Conservation (phyloP, 2,329 filamentous ascomycete species). For the Beauveria sp. region DNA sequence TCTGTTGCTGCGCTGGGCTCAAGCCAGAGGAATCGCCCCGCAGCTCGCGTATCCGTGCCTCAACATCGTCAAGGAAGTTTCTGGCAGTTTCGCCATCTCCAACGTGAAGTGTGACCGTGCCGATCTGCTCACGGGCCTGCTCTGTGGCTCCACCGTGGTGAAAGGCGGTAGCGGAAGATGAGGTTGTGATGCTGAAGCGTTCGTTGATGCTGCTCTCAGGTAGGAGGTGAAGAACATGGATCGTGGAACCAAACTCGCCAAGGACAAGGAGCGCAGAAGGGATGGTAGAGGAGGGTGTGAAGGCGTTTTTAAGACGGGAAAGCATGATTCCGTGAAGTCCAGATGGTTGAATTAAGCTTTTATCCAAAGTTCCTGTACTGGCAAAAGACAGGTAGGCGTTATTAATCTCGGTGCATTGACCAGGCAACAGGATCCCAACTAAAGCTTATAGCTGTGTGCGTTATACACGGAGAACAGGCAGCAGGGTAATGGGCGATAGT, state of each 20-base stretch:
- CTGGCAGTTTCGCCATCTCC: constrained; percentile 6
- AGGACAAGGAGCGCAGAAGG: constrained; percentile 7
- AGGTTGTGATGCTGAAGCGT: neutral
- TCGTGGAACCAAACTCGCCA: neutral
- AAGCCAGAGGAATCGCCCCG: neutral
- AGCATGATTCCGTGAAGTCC: neutral
- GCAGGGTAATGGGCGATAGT: too few relatives aligned
- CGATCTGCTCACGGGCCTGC: constrained; percentile 2
- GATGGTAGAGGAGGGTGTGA: neutral
- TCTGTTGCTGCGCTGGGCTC: neutral
- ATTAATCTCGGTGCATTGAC: too few relatives aligned
- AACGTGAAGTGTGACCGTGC: constrained; percentile 1
- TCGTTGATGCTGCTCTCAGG: neutral
- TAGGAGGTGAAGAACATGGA: constrained; percentile 1
- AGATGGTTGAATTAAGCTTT: neutral
- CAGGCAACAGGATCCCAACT: too few relatives aligned
- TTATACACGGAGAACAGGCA: too few relatives aligned
- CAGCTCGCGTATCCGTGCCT: neutral
- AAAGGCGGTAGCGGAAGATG: neutral
- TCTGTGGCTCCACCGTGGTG: neutral
- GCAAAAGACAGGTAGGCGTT: too few relatives aligned
- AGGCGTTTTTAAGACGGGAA: neutral
- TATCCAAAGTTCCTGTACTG: neutral
- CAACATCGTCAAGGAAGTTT: constrained; percentile 4
- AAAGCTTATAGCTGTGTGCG: too few relatives aligned